These are phyloP conservation scores for Penicillium soppii DNA, from an alignment of 495 filamentous ascomycete species.

Conservation along the genomic window DNA sequence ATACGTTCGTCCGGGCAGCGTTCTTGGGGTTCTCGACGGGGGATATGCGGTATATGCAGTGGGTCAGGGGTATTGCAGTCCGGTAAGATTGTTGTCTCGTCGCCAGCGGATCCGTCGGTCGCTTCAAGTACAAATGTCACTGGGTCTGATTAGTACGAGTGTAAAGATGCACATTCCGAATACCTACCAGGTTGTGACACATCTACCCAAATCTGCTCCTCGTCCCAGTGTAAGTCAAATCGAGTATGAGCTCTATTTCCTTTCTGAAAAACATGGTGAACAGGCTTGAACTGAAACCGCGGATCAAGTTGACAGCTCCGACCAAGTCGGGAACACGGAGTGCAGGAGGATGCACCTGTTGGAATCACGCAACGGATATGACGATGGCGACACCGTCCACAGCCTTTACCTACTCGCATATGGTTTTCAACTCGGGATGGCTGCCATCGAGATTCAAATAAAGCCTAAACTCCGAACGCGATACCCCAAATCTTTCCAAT, in stretches of 20 bases:
- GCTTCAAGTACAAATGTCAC: constrained; percentile 37
- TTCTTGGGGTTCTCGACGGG: not conserved
- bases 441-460: not conserved
- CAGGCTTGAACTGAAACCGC: constrained; percentile 38
- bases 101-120: constrained; percentile 12
- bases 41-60: not conserved
- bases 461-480: not conserved
- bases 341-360: constrained; percentile 30
- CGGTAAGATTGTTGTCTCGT: constrained; percentile 1
- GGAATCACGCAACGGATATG: constrained; percentile 39
- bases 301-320: constrained; percentile 36
- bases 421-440: not conserved
- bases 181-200: constrained; percentile 29
- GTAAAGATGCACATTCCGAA: not conserved
- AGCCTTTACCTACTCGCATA: constrained; percentile 43
- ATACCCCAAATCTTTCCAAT: no score
- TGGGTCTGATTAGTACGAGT: constrained; percentile 2
- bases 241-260: constrained; percentile 24
- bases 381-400: constrained; percentile 41
- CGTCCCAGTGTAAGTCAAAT: constrained; percentile 38
- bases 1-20: not conserved
- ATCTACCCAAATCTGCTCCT: constrained; percentile 35
- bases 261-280: constrained; percentile 39
- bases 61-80: not conserved
- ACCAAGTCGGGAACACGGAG: constrained; percentile 31